Conservation (phyloP, 2,329 filamentous ascomycete species). For the Elsinoe australis region DNA sequence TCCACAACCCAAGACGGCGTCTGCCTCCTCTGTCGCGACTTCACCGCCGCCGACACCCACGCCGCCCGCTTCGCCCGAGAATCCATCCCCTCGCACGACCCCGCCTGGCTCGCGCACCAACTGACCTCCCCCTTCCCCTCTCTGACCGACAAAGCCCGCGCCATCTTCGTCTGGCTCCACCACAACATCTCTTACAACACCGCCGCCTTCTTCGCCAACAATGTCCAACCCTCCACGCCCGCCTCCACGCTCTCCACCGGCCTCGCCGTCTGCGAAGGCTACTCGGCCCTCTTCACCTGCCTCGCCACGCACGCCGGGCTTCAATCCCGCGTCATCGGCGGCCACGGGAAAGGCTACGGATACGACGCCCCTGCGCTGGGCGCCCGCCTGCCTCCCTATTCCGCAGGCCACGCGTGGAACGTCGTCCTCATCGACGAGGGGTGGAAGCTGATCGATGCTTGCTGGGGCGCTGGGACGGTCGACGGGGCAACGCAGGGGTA, state of each 20-base stretch:
- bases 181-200: slow-evolving; percentile 87
- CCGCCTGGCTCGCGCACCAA: slow-evolving; percentile 67
- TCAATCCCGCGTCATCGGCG: slow-evolving; percentile 63
- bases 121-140: slow-evolving; percentile 75
- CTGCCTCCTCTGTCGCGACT: slow-evolving; percentile 85
- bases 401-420: slow-evolving; percentile 27
- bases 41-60: slow-evolving; percentile 69
- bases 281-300: slow-evolving; percentile 71
- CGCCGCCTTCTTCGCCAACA: slow-evolving; percentile 65
- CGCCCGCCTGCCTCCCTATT: slow-evolving; percentile 55
- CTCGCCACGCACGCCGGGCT: slow-evolving; percentile 74
- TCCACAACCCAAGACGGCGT: slow-evolving; percentile 24
- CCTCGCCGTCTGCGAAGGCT: slow-evolving; percentile 84
- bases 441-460: slow-evolving; percentile 88
- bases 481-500: slow-evolving; percentile 50
- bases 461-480: slow-evolving; percentile 82
- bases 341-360: slow-evolving; percentile 82
- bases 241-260: slow-evolving; percentile 67
- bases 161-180: slow-evolving; percentile 91
- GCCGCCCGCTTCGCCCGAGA: slow-evolving; percentile 68
- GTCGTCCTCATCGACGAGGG: slow-evolving; percentile 64
- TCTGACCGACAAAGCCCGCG: slow-evolving; percentile 86
- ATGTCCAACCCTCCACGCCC: slow-evolving; percentile 59
- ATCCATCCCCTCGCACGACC: slow-evolving; percentile 58
- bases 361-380: slow-evolving; percentile 57